phyloP scores from a whole-genome alignment of 179 eudicot genomes.

The Dionaea muscipula region DNA sequence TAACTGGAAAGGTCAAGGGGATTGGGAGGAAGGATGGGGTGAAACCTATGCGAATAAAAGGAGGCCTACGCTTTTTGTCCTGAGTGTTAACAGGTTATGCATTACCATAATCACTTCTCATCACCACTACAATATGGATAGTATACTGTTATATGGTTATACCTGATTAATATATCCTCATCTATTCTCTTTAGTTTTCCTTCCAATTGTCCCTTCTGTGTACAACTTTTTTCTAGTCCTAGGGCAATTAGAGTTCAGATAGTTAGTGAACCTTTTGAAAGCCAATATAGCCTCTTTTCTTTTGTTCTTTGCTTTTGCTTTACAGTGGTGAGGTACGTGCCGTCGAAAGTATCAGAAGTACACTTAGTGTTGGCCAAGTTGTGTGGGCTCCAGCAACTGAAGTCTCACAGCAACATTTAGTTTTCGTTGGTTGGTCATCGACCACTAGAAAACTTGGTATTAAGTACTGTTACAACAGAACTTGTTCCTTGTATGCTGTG shows the following conservation, averaged over 20 bases:
- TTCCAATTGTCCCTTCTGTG: too few relatives aligned
- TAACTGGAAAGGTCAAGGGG: conserved; percentile 92
- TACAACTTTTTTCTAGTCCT: too few relatives aligned
- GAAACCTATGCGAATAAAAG: conserved; percentile 78
- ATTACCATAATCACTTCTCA: conserved; percentile 3
- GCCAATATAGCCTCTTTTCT: too few relatives aligned
- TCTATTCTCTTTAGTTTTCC: too few relatives aligned
- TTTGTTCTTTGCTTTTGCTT: background rate
- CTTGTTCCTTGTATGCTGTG: conserved; percentile 55
- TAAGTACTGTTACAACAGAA: conserved; percentile 71
- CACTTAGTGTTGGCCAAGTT: conserved; percentile 83
- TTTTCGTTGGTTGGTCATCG: conserved; percentile 91
- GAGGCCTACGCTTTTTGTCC: conserved; percentile 74
- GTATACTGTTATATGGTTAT: background rate
- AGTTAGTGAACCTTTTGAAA: background rate
- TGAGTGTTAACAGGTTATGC: conserved; percentile 49
- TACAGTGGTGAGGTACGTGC: conserved; percentile 76
- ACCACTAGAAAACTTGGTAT: conserved; percentile 72
- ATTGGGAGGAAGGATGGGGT: conserved; percentile 91
- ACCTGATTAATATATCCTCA: too few relatives aligned
- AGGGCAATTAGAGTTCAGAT: background rate
- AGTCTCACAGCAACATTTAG: conserved; percentile 37
- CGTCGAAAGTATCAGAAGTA: conserved; percentile 47
- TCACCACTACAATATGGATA: background rate
- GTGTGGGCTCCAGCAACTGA: conserved; percentile 65